phyloP scores from a whole-genome alignment of 805 yeast species.

The Lachancea meyersii region DNA sequence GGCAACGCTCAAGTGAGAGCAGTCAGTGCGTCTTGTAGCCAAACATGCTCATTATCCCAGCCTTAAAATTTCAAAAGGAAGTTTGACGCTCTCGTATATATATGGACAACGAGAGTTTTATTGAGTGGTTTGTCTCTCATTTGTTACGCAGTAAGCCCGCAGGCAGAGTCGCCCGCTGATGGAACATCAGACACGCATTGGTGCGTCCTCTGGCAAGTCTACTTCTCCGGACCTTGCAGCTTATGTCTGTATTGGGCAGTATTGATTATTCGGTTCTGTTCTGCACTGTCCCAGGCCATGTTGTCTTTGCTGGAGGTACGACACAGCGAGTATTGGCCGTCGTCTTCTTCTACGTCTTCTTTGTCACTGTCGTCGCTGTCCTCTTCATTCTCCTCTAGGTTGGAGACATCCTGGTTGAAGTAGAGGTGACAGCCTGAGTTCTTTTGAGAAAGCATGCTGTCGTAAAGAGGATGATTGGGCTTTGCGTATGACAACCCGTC shows the following conservation, averaged over 20 bases:
- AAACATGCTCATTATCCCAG: too few species aligned
- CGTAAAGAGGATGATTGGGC: constrained; percentile 52
- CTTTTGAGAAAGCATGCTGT: constrained; percentile 29
- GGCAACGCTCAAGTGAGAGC: too few species aligned
- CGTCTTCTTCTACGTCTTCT: constrained; percentile 27
- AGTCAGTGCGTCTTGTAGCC: too few species aligned
- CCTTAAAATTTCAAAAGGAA: neutral
- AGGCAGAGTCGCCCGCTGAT: neutral
- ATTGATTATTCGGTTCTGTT: constrained; percentile 24
- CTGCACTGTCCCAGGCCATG: constrained; percentile 28
- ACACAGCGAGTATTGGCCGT: constrained; percentile 29
- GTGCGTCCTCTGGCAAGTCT: too few species aligned
- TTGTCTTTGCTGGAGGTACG: constrained; percentile 32
- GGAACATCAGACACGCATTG: too few species aligned
- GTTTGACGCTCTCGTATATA: neutral
- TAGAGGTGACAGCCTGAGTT: constrained; percentile 3
- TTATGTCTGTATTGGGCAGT: constrained; percentile 23
- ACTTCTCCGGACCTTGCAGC: constrained; percentile 5
- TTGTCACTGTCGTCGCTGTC: constrained; percentile 17
- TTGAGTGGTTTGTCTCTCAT: too few species aligned
- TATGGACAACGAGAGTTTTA: neutral
- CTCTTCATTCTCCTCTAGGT: constrained; percentile 18
- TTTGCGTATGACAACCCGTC: constrained; percentile 72
- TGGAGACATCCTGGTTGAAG: constrained; percentile 15
- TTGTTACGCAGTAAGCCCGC: neutral